Percentiles rank a stretch among this genome's conserved stretches.
Conservation (phyloP, 2,329 filamentous ascomycete species). For the Ophiostoma sp. region DNA sequence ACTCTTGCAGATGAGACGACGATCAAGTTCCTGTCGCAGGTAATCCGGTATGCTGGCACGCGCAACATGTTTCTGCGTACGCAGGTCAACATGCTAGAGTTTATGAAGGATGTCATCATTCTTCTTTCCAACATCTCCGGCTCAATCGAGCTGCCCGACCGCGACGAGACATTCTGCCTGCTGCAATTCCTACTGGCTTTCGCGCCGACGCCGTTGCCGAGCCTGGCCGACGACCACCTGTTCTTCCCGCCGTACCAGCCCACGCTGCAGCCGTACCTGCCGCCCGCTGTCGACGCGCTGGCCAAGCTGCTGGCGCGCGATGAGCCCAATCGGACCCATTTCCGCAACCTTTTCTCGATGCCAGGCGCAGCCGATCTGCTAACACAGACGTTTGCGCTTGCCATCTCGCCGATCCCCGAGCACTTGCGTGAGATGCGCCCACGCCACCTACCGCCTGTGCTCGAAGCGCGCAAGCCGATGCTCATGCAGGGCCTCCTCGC, state of each 20-base stretch:
- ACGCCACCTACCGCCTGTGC: constrained; percentile 56
- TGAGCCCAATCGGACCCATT: constrained; percentile 83
- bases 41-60: constrained; percentile 82
- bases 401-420: constrained; percentile 79
- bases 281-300: constrained; percentile 80
- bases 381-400: constrained; percentile 79
- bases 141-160: constrained; percentile 71
- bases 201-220: constrained; percentile 70
- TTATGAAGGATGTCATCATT: constrained; percentile 92
- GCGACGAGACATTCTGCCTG: constrained; percentile 80
- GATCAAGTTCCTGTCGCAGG: constrained; percentile 74
- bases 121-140: constrained; percentile 85
- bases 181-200: constrained; percentile 88
- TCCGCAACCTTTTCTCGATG: constrained; percentile 68
- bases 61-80: constrained; percentile 79
- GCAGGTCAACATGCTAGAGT: constrained; percentile 80
- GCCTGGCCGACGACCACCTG: constrained; percentile 50
- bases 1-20: constrained; percentile 70
- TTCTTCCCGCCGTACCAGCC: constrained; percentile 80
- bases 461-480: constrained; percentile 80
- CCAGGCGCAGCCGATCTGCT: constrained; percentile 71
- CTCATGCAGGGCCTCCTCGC: constrained; percentile 89
- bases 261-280: constrained; percentile 76
- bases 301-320: constrained; percentile 89
- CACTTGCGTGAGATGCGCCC: constrained; percentile 47